phyloP scores from a whole-genome alignment of 1,284 basidiomycete species.

The Wallemia ichthyophaga region DNA sequence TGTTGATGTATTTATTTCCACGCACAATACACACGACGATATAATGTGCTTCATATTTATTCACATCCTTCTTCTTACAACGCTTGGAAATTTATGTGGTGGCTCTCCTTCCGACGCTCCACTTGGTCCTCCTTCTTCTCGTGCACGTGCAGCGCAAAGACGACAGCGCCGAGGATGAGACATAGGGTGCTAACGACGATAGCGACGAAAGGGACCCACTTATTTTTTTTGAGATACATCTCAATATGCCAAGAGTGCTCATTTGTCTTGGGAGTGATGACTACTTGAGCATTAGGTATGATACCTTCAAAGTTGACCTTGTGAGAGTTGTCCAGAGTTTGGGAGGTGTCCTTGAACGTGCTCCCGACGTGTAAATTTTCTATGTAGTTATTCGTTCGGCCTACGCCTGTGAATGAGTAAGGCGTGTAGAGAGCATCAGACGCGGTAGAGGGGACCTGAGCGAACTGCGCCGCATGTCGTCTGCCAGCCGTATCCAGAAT shows the following conservation, averaged over 20 bases:
- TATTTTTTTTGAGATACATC: conserved; percentile 70
- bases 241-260: conserved; percentile 45
- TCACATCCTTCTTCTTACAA: conserved; percentile 20
- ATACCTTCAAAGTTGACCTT: conserved; percentile 79
- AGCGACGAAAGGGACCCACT: conserved; percentile 94
- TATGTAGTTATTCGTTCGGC: conserved; percentile 98
- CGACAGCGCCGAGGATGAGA: conserved; percentile 41
- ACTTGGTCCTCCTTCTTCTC: conserved; percentile 26
- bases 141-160: conserved; percentile 58
- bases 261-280: conserved; percentile 48
- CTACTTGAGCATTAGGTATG: conserved; percentile 85
- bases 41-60: too few relatives aligned
- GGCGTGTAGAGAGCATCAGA: conserved; percentile 72
- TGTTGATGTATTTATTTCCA: too few relatives aligned
- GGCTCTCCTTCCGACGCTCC: conserved; percentile 38
- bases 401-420: conserved; percentile 85
- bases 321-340: conserved; percentile 23
- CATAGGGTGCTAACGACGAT: conserved; percentile 49
- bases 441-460: conserved; percentile 67
- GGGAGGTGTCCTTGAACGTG: conserved; percentile 9
- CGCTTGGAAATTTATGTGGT: conserved; percentile 91
- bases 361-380: conserved; percentile 23
- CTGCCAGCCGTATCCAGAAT: conserved; percentile 74
- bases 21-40: too few relatives aligned
- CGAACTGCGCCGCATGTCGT: conserved; percentile 60